These are phyloP conservation scores for Gastrolobium villosum DNA, from an alignment of 306 rosid species.

Conservation along the genomic window DNA sequence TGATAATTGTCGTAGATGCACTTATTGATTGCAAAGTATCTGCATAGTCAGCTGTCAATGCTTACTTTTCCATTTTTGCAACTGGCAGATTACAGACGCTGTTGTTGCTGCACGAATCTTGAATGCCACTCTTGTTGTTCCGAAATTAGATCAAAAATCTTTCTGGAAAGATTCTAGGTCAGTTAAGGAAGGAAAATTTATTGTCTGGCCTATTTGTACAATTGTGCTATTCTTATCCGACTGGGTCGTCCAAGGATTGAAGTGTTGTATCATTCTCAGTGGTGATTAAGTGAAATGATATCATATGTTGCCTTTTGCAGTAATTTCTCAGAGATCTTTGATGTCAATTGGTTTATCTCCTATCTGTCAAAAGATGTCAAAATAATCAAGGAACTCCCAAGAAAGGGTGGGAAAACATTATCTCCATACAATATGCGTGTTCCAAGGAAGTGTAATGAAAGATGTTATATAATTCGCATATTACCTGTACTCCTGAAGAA, in stretches of 20 bases:
- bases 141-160: slow-evolving; percentile 92
- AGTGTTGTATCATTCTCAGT: not conserved
- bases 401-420: slow-evolving; percentile 70
- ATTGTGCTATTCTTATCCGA: slow-evolving; percentile 22
- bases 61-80: slow-evolving; percentile 44
- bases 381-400: slow-evolving; percentile 87
- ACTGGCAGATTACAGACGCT: slow-evolving; percentile 93
- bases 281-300: slow-evolving; percentile 25
- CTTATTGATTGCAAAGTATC: slow-evolving; percentile 39
- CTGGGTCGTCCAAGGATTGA: slow-evolving; percentile 25
- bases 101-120: slow-evolving; percentile 96
- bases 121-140: slow-evolving; percentile 96
- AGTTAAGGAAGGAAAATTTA: slow-evolving; percentile 41
- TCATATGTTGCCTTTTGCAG: slow-evolving; percentile 68
- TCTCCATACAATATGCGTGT: slow-evolving; percentile 85
- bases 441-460: slow-evolving; percentile 96
- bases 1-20: slow-evolving; percentile 22
- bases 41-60: slow-evolving; percentile 35
- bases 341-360: slow-evolving; percentile 86
- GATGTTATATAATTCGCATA: slow-evolving; percentile 86
- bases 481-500: slow-evolving; percentile 90
- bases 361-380: slow-evolving; percentile 83
- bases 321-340: slow-evolving; percentile 94
- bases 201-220: slow-evolving; percentile 23
- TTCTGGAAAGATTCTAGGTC: slow-evolving; percentile 98